These are phyloP conservation scores for Annulohypoxylon bovei DNA, from an alignment of 495 filamentous ascomycete genomes.

Conservation along the genomic window DNA sequence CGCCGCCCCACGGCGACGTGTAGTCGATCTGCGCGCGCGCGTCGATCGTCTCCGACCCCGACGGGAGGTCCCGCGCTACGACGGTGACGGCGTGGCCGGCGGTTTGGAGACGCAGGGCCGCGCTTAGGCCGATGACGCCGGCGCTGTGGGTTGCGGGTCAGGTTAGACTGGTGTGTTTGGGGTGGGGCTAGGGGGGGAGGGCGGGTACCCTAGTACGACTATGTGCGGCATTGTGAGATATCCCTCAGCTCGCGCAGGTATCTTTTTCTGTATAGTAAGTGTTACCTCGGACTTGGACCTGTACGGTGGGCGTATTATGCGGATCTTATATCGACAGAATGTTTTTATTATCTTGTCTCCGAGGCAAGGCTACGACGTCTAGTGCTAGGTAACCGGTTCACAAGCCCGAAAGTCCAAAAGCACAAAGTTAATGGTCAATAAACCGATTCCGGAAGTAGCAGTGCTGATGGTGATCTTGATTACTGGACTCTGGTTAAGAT, in stretches of 20 bases:
- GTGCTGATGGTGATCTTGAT: background rate
- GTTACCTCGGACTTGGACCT: too few relatives aligned
- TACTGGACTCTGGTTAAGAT: background rate
- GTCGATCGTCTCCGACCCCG: constrained; percentile 55
- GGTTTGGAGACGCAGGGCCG: constrained; percentile 61
- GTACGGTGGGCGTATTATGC: background rate
- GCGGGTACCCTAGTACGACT: constrained; percentile 57
- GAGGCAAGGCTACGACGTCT: background rate
- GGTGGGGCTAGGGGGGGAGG: background rate
- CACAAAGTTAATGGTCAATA: background rate
- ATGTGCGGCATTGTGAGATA: constrained; percentile 40
- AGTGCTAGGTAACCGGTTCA: background rate
- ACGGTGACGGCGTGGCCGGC: constrained; percentile 60
- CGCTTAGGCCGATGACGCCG: constrained; percentile 67
- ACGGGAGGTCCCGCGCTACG: constrained; percentile 66
- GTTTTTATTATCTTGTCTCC: background rate
- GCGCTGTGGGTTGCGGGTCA: constrained; percentile 58
- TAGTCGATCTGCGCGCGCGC: constrained; percentile 63
- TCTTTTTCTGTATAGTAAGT: background rate
- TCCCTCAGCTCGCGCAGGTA: background rate
- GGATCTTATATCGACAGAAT: too few relatives aligned
- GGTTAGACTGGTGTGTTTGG: background rate
- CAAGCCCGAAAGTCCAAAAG: too few relatives aligned
- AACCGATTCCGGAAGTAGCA: background rate
- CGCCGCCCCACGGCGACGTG: constrained; percentile 73